Base-by-base conservation (phyloP, 2,329 filamentous ascomycete species). In the Diaporthe humulicola region DNA sequence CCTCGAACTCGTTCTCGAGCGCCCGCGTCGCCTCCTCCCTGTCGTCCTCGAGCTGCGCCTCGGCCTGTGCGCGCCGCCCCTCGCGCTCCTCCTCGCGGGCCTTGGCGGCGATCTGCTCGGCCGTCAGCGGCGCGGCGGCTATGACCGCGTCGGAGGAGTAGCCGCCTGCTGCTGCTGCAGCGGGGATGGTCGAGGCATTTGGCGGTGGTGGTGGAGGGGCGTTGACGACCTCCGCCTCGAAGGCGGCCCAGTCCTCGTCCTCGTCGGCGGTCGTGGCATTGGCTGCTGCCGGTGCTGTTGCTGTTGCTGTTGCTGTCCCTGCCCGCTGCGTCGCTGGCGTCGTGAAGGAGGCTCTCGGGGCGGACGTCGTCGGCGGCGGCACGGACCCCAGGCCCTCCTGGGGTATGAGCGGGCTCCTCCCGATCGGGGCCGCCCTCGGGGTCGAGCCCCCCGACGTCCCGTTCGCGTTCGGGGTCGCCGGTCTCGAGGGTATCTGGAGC, bases 161-260 rank as follows among this genome's bases (percentile, higher is more conserved):
- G 33, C 33, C 48, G 3, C 79, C 66, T 8, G 71, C n/a, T 67
- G 70, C 30, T 71, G 75, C 70, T n/a, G 76, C 19, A 42, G 70
- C 40, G 75, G 78, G 40, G 77, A 77, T 50, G n/a, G 42, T 19
- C 17, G 52, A 2, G 36, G 54, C 8, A 17, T 15, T 36, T 45
- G n/a, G 22, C 75, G 84, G 79, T 2, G 80, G 80, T 38, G 82
- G 78, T 33, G 86, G 81, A 40, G 85, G 84, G 25, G 91, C 93
- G 73, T 98, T 92, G 71, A 83, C 76, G 6, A 84, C 78, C 15
- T 98, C 94, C 3, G 94, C 93, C 81, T 98, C 93, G 81, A 98
- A 97, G 12, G 94, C 94, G 2, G 94, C 93, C 94, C 94, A 97
- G 83, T 97, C 94, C 71, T 93, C 91, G 80, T 98, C 94, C 81